phyloP scores from a whole-genome alignment of 192 early-diverging fungal genomes.

The Rhizophagus sp. region DNA sequence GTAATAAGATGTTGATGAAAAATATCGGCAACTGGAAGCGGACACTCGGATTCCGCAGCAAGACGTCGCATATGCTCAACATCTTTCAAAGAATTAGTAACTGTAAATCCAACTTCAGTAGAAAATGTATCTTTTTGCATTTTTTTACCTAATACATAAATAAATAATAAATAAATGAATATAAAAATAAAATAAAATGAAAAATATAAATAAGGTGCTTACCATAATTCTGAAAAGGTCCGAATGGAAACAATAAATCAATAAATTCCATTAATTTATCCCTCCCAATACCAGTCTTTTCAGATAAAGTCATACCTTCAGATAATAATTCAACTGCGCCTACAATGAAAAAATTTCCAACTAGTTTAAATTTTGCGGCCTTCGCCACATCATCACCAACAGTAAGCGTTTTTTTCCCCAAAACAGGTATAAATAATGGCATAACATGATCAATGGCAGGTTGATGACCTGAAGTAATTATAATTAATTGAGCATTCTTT shows the following conservation, averaged over 20 bases:
- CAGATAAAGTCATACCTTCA: conserved; percentile 63
- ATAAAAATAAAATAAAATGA: too few species aligned
- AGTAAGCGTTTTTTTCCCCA: conserved; percentile 54
- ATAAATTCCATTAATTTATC: conserved; percentile 55
- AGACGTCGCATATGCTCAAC: conserved; percentile 14
- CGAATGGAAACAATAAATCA: conserved; percentile 48
- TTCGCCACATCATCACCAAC: conserved; percentile 43
- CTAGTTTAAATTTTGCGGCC: conserved; percentile 59
- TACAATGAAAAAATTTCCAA: conserved; percentile 69
- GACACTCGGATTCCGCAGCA: not conserved
- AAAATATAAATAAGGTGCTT: not conserved
- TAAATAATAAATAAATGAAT: not conserved
- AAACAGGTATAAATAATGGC: conserved; percentile 44
- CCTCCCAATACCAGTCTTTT: conserved; percentile 50
- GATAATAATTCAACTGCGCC: conserved; percentile 60
- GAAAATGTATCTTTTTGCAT: conserved; percentile 42
- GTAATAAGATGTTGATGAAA: not conserved
- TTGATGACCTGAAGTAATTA: conserved; percentile 52
- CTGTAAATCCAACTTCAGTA: conserved; percentile 41
- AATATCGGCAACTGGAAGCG: not conserved
- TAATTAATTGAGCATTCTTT: conserved; percentile 46
- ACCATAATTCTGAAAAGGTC: conserved; percentile 51
- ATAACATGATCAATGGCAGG: conserved; percentile 41
- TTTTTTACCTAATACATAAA: conserved; percentile 16
- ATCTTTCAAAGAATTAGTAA: conserved; percentile 49